Evolutionary conservation across 169 alveolate species (phyloP), one percentile per base, ranked within the genome.

Genomic region (Haemoproteus tartakovskyi): DNA sequence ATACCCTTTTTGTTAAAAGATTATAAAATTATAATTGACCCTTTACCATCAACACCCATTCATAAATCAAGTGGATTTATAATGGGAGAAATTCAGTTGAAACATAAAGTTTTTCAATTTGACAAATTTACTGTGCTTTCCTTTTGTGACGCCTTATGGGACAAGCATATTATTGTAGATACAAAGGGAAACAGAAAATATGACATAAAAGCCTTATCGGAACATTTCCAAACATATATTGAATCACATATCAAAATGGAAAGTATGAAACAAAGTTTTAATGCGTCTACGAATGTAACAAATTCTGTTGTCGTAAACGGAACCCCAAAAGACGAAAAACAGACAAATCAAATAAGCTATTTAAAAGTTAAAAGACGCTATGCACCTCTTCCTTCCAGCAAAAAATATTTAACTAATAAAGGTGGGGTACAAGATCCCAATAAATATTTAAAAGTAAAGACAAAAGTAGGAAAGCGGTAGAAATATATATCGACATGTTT

Each of bases 21-120:
- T 22, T 67, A 67, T 14, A 67, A 67, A 5, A 70, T 67, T n/a
- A 67, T 67, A 36, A 54, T 67, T 27, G 82, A 67, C 27, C 82
- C 82, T 1, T 46, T 67, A 33, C 82, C 82, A 0, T 38, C 62
- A 1, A 54, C 74, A 40, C 82, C 82, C 29, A 67, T 67, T 40
- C 82, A 67, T 59, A 67, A 59, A 54, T 67, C 54, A 1, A 67
- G 64, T 67, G 82, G 82, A 37, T 54, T 40, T 59, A 33, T 67
- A 19, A 67, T 67, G 82, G 82, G 82, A 3, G 82, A 67, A 67
- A 67, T 67, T 26, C 82, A 67, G 43, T 30, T 67, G 3, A 67
- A 67, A 46, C 82, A 67, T 46, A 67, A 67, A 47, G 82, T 67
- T 8, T 67, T 67, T 67, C 67, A 43, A 59, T 14, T 48, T 9